phyloP scores from a whole-genome alignment of 352 stramenopile genomes.

The Hyaloperonospora brassicae region DNA sequence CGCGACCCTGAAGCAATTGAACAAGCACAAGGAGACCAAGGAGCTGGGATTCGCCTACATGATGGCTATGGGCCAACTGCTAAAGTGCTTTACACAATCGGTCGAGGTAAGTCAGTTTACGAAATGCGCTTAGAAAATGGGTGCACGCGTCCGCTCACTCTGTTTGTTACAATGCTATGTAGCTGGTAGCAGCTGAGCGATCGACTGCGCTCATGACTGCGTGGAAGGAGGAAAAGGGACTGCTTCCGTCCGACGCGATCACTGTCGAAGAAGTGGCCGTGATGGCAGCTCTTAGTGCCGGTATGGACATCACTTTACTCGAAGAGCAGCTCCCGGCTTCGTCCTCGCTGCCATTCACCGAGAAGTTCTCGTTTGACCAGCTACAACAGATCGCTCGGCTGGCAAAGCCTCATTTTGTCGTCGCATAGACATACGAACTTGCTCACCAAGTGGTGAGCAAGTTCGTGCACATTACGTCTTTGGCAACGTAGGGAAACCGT shows the following conservation, averaged over 20 bases:
- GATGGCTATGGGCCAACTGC: slow-evolving; percentile 62
- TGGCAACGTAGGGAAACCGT: too few species aligned
- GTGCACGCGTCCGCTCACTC: background rate
- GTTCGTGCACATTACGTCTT: background rate
- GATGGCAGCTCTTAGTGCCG: slow-evolving; percentile 41
- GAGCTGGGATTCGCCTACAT: slow-evolving; percentile 77
- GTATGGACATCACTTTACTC: slow-evolving; percentile 52
- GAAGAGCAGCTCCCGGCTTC: slow-evolving; percentile 48
- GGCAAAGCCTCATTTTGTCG: slow-evolving; percentile 30
- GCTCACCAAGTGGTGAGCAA: background rate
- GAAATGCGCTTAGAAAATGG: background rate
- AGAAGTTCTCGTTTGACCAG: slow-evolving; percentile 31
- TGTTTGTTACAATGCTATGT: slow-evolving; percentile 4
- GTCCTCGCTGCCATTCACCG: slow-evolving; percentile 28
- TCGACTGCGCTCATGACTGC: slow-evolving; percentile 31
- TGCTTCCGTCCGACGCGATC: slow-evolving; percentile 23
- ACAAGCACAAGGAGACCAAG: slow-evolving; percentile 52
- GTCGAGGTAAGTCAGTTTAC: slow-evolving; percentile 46
- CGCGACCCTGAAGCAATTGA: slow-evolving; percentile 45
- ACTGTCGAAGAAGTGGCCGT: slow-evolving; percentile 48
- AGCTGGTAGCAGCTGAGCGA: slow-evolving; percentile 50
- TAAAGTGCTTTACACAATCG: slow-evolving; percentile 76
- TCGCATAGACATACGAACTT: slow-evolving; percentile 12
- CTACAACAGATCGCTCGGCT: slow-evolving; percentile 31
- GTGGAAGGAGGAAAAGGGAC: slow-evolving; percentile 24